Evolutionary conservation across 768 basidiomycete species (phyloP).

Genomic region (Tephrocybe sp.): DNA sequence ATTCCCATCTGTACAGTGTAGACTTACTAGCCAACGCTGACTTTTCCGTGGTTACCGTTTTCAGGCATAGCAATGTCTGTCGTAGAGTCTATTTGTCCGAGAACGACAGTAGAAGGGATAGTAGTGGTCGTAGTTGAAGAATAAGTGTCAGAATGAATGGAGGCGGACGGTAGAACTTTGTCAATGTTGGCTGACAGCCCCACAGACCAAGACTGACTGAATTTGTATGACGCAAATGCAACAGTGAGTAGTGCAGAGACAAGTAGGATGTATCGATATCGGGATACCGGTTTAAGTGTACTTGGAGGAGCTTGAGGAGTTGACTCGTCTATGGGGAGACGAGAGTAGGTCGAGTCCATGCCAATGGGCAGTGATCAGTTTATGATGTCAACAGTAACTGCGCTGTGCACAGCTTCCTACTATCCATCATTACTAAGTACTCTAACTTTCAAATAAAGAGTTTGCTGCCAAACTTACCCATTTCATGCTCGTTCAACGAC

Average conservation of each 20-base stretch:
- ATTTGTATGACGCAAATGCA: slow-evolving; percentile 39
- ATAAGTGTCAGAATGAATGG: background rate
- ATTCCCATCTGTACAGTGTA: background rate
- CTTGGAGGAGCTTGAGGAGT: slow-evolving; percentile 14
- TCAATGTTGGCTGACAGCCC: slow-evolving; percentile 6
- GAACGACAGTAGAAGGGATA: slow-evolving; percentile 4
- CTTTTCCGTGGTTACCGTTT: slow-evolving; percentile 50
- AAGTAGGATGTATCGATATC: slow-evolving; percentile 32
- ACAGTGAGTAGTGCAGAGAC: slow-evolving; percentile 31
- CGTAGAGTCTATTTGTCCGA: slow-evolving; percentile 8
- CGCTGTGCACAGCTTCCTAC: background rate
- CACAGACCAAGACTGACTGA: slow-evolving; percentile 36
- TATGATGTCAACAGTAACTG: background rate
- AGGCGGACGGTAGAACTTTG: slow-evolving; percentile 1
- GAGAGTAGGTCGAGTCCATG: slow-evolving; percentile 18
- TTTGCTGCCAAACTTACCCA: too few relatives aligned
- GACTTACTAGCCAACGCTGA: slow-evolving; percentile 80
- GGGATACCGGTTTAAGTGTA: slow-evolving; percentile 20
- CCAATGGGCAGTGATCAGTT: slow-evolving; percentile 9
- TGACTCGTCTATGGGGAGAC: slow-evolving; percentile 22
- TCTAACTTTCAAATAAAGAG: too few relatives aligned
- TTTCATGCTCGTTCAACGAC: too few relatives aligned
- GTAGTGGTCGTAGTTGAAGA: slow-evolving; percentile 8
- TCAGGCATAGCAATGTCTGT: slow-evolving; percentile 26
- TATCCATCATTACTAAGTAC: background rate